phyloP scores from a whole-genome alignment of 2,329 filamentous ascomycete species.

The Fusarium nodosum region DNA sequence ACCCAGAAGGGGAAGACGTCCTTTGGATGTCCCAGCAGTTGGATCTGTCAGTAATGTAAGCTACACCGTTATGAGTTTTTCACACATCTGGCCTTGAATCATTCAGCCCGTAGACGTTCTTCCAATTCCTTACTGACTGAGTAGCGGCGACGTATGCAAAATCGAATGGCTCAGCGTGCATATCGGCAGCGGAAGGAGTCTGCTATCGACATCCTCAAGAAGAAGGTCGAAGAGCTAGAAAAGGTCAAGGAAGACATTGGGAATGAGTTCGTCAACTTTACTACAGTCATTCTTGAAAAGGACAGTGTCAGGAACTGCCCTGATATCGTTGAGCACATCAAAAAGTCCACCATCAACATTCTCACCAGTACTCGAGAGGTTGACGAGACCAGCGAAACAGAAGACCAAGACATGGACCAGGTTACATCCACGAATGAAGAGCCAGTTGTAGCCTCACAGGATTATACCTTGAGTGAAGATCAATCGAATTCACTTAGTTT shows the following conservation, averaged over 20 bases:
- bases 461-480: accelerated
- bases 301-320: neutral
- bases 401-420: neutral
- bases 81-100: accelerated
- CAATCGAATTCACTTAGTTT: neutral
- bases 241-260: slow-evolving; percentile 3
- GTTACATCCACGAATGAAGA: accelerated
- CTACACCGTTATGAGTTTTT: neutral
- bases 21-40: neutral
- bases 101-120: accelerated
- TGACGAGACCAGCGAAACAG: neutral
- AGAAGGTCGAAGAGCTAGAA: slow-evolving; percentile 5
- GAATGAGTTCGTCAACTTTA: slow-evolving; percentile 11
- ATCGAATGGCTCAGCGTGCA: slow-evolving; percentile 24
- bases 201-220: slow-evolving; percentile 14
- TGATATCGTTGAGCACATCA: slow-evolving; percentile 17
- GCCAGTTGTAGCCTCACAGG: accelerated
- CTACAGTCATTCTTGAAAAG: slow-evolving; percentile 5
- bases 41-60: slow-evolving; percentile 15
- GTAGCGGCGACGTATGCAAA: slow-evolving; percentile 19
- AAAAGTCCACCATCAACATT: slow-evolving; percentile 6
- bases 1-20: slow-evolving; percentile 9
- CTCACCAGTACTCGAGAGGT: neutral
- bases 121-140: neutral
- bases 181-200: slow-evolving; percentile 26